Base-by-base conservation (phyloP, 345 rosid genomes). In the Anastatica hierochuntica region DNA sequence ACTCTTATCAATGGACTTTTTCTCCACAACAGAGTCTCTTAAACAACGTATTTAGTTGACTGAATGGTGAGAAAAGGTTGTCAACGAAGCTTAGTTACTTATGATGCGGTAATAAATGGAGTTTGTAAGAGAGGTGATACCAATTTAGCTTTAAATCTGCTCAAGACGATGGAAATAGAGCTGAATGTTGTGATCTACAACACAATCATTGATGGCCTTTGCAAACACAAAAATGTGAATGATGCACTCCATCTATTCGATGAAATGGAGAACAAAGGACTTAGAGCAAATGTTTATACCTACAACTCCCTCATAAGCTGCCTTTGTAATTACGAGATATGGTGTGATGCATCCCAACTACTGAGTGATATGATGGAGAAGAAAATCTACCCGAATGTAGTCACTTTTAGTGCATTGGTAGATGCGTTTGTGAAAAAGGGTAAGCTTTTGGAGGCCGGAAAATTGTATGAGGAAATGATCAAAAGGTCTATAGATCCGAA, bases 1-100 rank as follows among this genome's bases (percentile, higher is more conserved):
- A 58, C 62, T 45, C 4, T 58, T 0, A 8, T 58, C 10, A 43
- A 45, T 21, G 62, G 62, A 1, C 36, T 45, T 12, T 58, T 58
- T 45, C 53, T 21, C n/a, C 0, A 23, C 44, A 15, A 58, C 35
- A 58, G 2, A 36, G 36, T 1, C 1, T 34, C 52, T 0, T 10
- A 44, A 34, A 43, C 43, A 0, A 52, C 44, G 52, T 15, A 23
- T 33, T 14, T 57, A 20, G 34, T 57, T 14, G 62, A 44, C 0
- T 0, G 43, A 0, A 57, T 44, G 62, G 34, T 14, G 0, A 0
- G 0, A 0, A 57, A 44, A 7, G 52, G 62, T 0, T 56, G 62
- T 33, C 43, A 56, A 56, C 34, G 43, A 2, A 0, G 2, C 21
- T 0, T 14, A 0, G 0, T 44, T 34, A 57, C 62, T 14, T 57